Base-by-base conservation (phyloP, 352 stramenopile species). In the Globisporangium megalacanthum region DNA sequence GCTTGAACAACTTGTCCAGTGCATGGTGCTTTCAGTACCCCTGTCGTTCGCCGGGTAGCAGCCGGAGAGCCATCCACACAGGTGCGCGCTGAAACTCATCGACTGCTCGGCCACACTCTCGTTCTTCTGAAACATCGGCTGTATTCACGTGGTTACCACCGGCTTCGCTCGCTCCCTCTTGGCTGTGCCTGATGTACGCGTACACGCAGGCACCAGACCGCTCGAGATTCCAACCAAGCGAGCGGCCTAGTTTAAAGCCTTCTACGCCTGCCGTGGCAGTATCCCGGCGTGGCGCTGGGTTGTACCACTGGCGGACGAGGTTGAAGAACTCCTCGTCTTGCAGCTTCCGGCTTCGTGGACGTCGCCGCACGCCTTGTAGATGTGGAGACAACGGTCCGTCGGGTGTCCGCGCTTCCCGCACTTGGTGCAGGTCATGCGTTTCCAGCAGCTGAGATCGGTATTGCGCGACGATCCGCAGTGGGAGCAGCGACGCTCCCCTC, bases 211-310 rank as follows among this genome's bases (percentile, higher is more conserved):
- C 50, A 22, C 33, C 49, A 13, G 51, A 58, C 55, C 58, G 58
- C 44, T 64, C 58, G 50, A 44, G 59, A 35, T 65, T 65, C 52
- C 52, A 57, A 22, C 11, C 59, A 36, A 60, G 59, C 52, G 46
- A 65, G 52, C 52, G 59, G 57, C 48, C 58, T 65, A 65, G 37
- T 65, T 65, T 65, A 65, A 57, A 53, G 52, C 47, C 59, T 61
- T 56, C n/a, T 60, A 48, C 6, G 33, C 53, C 8, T 35, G 37
- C 1, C n/a, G 33, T 22, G 59, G 53, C 31, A 65, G 49, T 20
- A 65, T 49, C 4, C 59, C 59, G 1, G 59, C 47, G 33, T 61
- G 48, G 6, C 56, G 56, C 13, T n/a, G 59, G 59, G 4, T 61
- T 22, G 48, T 50, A 65, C 59, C 59, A 60, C 33, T 58, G 48